Evolutionary conservation across 2,329 filamentous ascomycete species (phyloP).

Genomic region (Xylariaceae sp.): DNA sequence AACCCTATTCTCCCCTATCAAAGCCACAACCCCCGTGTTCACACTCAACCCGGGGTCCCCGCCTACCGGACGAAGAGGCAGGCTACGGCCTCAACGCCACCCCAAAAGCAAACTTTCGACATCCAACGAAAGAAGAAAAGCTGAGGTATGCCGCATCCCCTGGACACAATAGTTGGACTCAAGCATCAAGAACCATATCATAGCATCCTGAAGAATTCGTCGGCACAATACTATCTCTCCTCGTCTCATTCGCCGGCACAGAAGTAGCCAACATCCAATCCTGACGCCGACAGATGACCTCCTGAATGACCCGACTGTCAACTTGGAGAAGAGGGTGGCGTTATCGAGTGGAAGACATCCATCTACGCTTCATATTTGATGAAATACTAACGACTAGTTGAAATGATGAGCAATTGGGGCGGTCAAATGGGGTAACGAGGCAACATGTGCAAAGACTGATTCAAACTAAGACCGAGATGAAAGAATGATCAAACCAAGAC

Average conservation of each 20-base stretch:
- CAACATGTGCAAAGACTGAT: no score
- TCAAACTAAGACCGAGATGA: no score
- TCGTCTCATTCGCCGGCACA: constrained; percentile 52
- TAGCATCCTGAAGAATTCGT: constrained; percentile 49
- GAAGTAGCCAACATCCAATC: constrained; percentile 52
- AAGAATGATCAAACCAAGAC: no score
- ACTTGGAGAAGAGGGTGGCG: constrained; percentile 48
- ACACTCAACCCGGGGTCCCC: not conserved
- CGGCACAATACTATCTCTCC: constrained; percentile 52
- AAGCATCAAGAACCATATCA: constrained; percentile 52
- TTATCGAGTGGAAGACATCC: not conserved
- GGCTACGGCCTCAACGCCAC: not conserved
- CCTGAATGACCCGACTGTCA: constrained; percentile 52
- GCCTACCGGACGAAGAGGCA: not conserved
- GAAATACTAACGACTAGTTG: no score
- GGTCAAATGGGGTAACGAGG: no score
- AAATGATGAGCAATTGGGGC: no score
- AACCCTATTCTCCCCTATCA: not conserved
- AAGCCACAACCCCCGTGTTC: not conserved
- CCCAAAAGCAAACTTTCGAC: constrained; percentile 46
- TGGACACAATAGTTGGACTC: constrained; percentile 56
- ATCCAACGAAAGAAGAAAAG: constrained; percentile 49
- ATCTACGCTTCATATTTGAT: not conserved
- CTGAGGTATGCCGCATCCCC: constrained; percentile 52
- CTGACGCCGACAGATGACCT: constrained; percentile 54